Conservation (phyloP, 2,329 filamentous ascomycete species). For the Colletotrichum chlorophyti region DNA sequence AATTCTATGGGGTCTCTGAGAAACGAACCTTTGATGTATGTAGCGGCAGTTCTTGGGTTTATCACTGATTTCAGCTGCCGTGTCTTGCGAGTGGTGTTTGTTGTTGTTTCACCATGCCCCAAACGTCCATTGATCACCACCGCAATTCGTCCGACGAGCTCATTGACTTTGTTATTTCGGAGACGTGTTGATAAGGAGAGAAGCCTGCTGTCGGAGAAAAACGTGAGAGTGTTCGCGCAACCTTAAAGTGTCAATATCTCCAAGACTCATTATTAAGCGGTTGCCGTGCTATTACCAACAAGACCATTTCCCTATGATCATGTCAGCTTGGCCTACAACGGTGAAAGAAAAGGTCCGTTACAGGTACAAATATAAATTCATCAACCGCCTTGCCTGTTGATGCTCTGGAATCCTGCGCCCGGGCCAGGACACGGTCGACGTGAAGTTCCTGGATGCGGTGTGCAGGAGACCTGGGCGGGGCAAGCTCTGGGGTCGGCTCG, state of each 20-base stretch:
- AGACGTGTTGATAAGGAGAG: constrained; percentile 36
- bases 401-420: constrained; percentile 18
- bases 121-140: constrained; percentile 31
- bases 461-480: not conserved
- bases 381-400: constrained; percentile 16
- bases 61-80: not conserved
- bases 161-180: constrained; percentile 37
- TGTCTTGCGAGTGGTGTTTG: not conserved
- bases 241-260: constrained; percentile 26
- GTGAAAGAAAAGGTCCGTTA: no score
- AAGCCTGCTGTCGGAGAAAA: constrained; percentile 39
- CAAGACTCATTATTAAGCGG: not conserved
- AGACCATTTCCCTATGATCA: constrained; percentile 35
- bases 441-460: constrained; percentile 34
- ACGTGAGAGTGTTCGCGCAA: constrained; percentile 35
- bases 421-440: constrained; percentile 35
- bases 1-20: not conserved
- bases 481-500: not conserved
- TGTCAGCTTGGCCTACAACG: not conserved
- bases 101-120: constrained; percentile 11
- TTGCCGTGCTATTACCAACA: constrained; percentile 30
- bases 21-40: no score
- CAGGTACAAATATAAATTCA: constrained; percentile 33
- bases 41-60: no score
- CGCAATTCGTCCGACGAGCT: constrained; percentile 37